phyloP scores from a whole-genome alignment of 129 eudicot species.

The Dittrichia graveolens region DNA sequence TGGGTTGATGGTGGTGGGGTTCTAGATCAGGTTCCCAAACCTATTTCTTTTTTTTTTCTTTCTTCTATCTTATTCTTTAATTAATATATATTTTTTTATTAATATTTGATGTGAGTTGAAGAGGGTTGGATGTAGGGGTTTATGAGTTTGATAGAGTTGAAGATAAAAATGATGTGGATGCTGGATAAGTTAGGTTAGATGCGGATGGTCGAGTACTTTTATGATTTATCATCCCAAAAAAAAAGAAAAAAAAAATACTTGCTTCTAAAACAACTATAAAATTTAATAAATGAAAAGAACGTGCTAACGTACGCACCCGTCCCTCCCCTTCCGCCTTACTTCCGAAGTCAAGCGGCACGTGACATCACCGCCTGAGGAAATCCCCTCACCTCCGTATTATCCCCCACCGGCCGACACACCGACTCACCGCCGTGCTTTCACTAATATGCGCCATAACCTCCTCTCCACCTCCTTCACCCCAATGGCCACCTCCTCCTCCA shows the following conservation, averaged over 20 bases:
- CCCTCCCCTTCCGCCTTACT: constrained; percentile 17
- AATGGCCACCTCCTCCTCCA: constrained; percentile 45
- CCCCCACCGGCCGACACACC: constrained; percentile 1
- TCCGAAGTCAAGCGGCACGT: constrained; percentile 27
- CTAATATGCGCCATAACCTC: constrained; percentile 78
- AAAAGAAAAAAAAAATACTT: not conserved
- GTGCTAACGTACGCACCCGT: constrained; percentile 47
- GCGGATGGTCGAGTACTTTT: no score
- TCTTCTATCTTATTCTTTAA: no score
- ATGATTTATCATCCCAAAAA: not conserved
- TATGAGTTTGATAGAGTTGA: no score
- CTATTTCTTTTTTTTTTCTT: no score
- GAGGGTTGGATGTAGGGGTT: no score
- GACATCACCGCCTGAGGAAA: constrained; percentile 33
- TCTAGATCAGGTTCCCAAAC: no score
- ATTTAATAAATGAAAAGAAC: not conserved
- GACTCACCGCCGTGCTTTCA: constrained; percentile 32
- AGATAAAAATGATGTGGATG: no score
- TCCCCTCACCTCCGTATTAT: constrained; percentile 8
- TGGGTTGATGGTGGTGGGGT: no score
- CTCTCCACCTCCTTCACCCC: constrained; percentile 41
- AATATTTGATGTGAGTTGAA: no score
- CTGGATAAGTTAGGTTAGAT: no score
- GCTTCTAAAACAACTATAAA: not conserved
- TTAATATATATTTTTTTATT: no score